phyloP scores from a whole-genome alignment of 1,284 basidiomycete species.

The Sporisorium scitamineum region DNA sequence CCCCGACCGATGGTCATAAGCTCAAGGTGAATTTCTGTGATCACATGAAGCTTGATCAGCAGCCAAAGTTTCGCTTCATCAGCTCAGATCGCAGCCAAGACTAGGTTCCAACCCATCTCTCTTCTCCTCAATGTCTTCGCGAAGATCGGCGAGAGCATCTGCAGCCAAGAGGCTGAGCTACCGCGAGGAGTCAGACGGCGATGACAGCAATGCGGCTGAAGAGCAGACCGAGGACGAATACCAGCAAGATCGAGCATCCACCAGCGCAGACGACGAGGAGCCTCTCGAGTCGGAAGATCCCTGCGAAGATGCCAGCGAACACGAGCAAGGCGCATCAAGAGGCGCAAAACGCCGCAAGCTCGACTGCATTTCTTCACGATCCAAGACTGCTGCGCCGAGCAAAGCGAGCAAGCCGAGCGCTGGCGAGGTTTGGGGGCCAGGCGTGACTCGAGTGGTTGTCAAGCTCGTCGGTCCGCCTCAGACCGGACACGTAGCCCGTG shows the following conservation, averaged over 20 bases:
- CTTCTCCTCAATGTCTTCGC: conserved; percentile 22
- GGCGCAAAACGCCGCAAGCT: conserved; percentile 22
- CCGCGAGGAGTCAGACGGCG: conserved; percentile 34
- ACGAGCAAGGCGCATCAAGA: conserved; percentile 1
- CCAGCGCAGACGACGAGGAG: conserved; percentile 31
- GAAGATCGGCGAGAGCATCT: conserved; percentile 34
- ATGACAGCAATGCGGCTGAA: conserved; percentile 6
- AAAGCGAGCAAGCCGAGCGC: not conserved
- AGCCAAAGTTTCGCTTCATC: too few species aligned
- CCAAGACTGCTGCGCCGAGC: conserved; percentile 3
- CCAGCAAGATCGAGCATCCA: conserved; percentile 17
- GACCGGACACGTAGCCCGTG: conserved; percentile 76
- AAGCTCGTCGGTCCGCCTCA: conserved; percentile 39
- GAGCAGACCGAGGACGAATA: conserved; percentile 38
- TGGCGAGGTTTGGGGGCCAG: conserved; percentile 23
- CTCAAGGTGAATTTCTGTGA: not conserved
- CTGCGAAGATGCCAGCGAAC: conserved; percentile 8
- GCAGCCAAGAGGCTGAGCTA: conserved; percentile 31
- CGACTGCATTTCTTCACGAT: not conserved
- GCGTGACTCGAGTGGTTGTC: conserved; percentile 31
- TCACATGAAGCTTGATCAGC: not conserved
- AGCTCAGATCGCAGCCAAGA: not conserved
- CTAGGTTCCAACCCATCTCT: not conserved
- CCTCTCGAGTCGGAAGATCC: not conserved
- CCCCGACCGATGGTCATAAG: too few species aligned